Base-by-base conservation (phyloP, 2,329 filamentous ascomycete genomes). In the Trichoderma polysporum region DNA sequence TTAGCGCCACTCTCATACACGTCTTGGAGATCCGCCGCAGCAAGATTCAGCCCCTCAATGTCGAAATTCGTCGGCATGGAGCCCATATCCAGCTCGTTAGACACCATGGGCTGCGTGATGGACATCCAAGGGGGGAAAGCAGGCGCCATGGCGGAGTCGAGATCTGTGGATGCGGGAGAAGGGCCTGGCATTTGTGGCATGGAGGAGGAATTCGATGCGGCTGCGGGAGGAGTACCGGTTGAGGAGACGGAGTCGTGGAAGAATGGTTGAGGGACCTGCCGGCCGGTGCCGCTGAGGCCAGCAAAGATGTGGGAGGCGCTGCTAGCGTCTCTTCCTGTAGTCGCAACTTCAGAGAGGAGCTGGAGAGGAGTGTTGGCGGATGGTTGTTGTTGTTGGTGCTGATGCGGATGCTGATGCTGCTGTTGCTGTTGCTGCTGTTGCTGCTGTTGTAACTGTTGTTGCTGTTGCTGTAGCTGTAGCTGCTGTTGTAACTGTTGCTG, bases 341-440 rank as follows among this genome's bases (percentile, higher is more conserved):
- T 83, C n/a, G 85, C 85, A 37, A 87, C 82, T 70, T 87, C 85
- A 41, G 85, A 87, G 7, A 87, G 80, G 27, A 87, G 78, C 61
- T 87, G 83, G 4, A 87, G 79, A 1, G 85, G 85, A 0, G 85
- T 86, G 71, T 83, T 86, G 35, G 79, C 79, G 72, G 78, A 73
- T 27, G 35, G 33, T 15, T 71, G 70, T 17, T 70, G 69, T 2
- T 69, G 66, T 22, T 71, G 71, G 12, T 70, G 69, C 35, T 54
- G 69, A 35, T 49, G 72, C 33, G 53, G 66, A 65, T 73, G 54
- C 15, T 70, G 69, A 31, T 54, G 69, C 52, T 45, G 71, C 53
- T 56, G 66, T 65, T 73, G 56, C 10, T 49, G 50, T 27, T 69
- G 70, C n/a, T 71, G 69, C 2, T 69, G 68, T n/a, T 71, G 71